Percentiles rank a stretch among this genome's conserved stretches.
These are phyloP conservation scores for Rhodotorula sp. DNA, from an alignment of 1,284 basidiomycete species.

Conservation along the genomic window DNA sequence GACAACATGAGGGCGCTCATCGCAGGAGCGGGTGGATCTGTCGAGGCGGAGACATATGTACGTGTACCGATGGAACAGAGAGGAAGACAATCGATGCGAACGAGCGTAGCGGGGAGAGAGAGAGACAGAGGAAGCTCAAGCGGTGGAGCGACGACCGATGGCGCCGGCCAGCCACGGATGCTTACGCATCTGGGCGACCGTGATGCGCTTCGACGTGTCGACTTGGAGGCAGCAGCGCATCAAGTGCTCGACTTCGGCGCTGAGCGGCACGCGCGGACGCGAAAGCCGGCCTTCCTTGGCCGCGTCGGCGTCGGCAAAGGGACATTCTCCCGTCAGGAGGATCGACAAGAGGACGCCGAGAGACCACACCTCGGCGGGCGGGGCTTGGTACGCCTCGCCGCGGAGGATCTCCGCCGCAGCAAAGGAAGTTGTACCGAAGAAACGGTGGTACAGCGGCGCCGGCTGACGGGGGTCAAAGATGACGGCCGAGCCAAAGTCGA, in stretches of 20 bases:
- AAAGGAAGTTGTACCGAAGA: conserved; percentile 77
- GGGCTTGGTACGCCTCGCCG: conserved; percentile 63
- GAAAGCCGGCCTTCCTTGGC: conserved; percentile 52
- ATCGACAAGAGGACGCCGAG: conserved; percentile 85
- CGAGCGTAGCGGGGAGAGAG: too few species aligned
- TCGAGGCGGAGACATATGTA: conserved; percentile 1
- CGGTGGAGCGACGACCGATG: neutral
- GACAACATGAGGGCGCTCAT: neutral
- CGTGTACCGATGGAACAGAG: neutral
- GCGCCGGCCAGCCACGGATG: conserved; percentile 66
- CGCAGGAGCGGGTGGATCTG: neutral
- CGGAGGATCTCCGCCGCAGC: conserved; percentile 68
- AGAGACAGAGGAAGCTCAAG: neutral
- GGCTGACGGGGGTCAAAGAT: conserved; percentile 66
- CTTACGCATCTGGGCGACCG: conserved; percentile 66
- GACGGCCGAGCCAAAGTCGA: conserved; percentile 87
- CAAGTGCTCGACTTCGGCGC: conserved; percentile 55
- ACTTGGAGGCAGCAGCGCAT: conserved; percentile 72
- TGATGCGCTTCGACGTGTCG: conserved; percentile 64
- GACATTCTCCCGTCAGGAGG: conserved; percentile 77
- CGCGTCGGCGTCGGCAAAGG: conserved; percentile 71
- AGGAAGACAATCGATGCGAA: neutral
- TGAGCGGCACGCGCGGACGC: conserved; percentile 46
- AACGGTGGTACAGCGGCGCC: conserved; percentile 58
- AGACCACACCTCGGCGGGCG: conserved; percentile 85